Conservation (phyloP, 108 stramenopile species). For the Skeletonema potamos region DNA sequence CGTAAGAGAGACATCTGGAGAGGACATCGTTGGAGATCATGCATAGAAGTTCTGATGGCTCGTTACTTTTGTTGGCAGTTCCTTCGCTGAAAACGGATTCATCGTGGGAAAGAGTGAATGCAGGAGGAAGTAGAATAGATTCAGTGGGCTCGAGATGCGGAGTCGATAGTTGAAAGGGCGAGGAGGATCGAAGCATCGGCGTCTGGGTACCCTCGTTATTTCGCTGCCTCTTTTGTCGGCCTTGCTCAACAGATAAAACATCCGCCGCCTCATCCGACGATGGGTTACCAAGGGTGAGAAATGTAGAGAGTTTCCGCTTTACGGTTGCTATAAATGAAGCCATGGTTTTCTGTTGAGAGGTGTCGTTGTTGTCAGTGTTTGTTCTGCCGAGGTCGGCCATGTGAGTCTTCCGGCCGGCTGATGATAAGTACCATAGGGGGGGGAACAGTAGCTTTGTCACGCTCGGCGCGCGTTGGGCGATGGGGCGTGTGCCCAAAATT, state of each 20-base stretch:
- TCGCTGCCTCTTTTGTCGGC: not conserved
- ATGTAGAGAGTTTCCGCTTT: conserved; percentile 27
- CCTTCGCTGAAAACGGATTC: not conserved
- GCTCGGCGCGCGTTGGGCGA: too few species aligned
- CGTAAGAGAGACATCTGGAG: conserved; percentile 54
- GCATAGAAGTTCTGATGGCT: conserved; percentile 16
- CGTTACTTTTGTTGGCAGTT: not conserved
- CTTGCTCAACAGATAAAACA: not conserved
- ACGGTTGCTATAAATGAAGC: conserved; percentile 22
- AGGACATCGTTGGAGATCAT: conserved; percentile 21
- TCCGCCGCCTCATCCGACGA: not conserved
- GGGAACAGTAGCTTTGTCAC: too few species aligned
- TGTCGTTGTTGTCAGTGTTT: not conserved
- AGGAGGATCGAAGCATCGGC: not conserved
- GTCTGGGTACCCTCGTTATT: not conserved
- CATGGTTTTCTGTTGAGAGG: not conserved
- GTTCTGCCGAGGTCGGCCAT: too few species aligned
- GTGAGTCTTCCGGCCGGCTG: too few species aligned
- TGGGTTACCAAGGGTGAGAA: conserved; percentile 5
- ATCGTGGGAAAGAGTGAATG: not conserved
- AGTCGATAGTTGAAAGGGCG: not conserved
- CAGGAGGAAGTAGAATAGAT: not conserved
- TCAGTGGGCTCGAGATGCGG: conserved; percentile 2
- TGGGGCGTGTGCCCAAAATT: too few species aligned
- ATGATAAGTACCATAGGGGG: too few species aligned